Conservation (phyloP, 2,329 filamentous ascomycete species). For the Phoma sp. region DNA sequence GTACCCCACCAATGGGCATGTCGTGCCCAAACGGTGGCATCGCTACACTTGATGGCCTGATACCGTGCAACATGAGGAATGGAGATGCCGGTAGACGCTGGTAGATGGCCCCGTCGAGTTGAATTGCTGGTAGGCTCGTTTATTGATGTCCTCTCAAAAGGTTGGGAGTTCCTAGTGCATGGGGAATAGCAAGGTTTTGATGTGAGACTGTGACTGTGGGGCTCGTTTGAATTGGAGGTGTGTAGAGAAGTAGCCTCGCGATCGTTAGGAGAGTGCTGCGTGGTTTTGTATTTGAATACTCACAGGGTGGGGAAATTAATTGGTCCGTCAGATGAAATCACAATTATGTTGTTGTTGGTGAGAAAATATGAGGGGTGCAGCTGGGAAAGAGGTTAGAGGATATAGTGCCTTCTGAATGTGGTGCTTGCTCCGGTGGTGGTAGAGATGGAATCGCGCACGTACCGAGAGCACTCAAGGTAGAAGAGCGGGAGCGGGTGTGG, state of each 20-base stretch:
- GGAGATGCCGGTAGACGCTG: background rate
- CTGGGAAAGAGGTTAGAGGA: slow-evolving; percentile 6
- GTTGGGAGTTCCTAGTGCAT: background rate
- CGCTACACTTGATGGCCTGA: slow-evolving; percentile 42
- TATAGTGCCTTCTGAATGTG: background rate
- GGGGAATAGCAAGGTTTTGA: background rate
- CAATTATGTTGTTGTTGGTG: background rate
- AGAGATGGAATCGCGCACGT: slow-evolving; percentile 17
- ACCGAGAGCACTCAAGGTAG: slow-evolving; percentile 20
- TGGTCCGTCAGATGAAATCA: background rate
- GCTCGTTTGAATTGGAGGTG: background rate
- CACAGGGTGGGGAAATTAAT: background rate
- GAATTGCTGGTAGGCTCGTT: background rate
- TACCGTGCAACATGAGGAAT: slow-evolving; percentile 48
- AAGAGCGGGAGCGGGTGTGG: slow-evolving; percentile 23
- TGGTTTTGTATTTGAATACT: background rate
- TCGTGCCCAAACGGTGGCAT: slow-evolving; percentile 47
- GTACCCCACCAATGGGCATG: slow-evolving; percentile 39
- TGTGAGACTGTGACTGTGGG: background rate
- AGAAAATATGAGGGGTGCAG: background rate
- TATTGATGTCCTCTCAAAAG: background rate
- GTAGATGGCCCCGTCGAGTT: background rate
- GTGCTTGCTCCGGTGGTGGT: background rate
- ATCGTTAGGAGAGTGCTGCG: background rate
- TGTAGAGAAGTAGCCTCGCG: background rate